phyloP scores from a whole-genome alignment of 2,329 filamentous ascomycete genomes.

The Ambrosiella xylebori region DNA sequence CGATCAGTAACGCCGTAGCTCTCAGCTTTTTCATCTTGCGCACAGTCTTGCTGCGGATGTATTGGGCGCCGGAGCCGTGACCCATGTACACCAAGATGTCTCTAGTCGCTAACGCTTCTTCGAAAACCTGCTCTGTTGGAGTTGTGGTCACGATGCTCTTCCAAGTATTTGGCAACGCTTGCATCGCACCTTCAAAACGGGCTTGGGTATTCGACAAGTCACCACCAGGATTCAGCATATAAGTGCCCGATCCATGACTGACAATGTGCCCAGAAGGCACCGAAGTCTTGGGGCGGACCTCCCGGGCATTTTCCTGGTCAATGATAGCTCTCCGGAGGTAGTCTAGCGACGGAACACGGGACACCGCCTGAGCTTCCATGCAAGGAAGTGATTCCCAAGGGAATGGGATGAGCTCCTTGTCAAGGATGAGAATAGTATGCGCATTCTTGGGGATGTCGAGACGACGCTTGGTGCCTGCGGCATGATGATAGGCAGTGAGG shows the following conservation, averaged over 20 bases:
- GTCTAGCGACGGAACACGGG: constrained; percentile 71
- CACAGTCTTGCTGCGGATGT: constrained; percentile 71
- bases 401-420: constrained; percentile 78
- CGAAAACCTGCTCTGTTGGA: constrained; percentile 66
- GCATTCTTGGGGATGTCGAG: constrained; percentile 24
- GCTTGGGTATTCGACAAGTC: constrained; percentile 68
- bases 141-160: constrained; percentile 46
- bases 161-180: constrained; percentile 51
- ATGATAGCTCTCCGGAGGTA: constrained; percentile 62
- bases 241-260: constrained; percentile 41
- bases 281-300: neutral
- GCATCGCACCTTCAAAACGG: constrained; percentile 42
- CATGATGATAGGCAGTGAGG: constrained; percentile 56
- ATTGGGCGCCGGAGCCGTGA: constrained; percentile 87
- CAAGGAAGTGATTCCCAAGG: constrained; percentile 94
- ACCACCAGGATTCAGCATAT: constrained; percentile 75
- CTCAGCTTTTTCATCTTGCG: constrained; percentile 57
- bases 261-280: constrained; percentile 33
- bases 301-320: constrained; percentile 24
- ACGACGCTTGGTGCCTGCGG: constrained; percentile 18
- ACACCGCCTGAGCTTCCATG: constrained; percentile 61
- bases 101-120: constrained; percentile 42
- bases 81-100: constrained; percentile 85
- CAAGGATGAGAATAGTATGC: constrained; percentile 78
- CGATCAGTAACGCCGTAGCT: constrained; percentile 77